Evolutionary conservation across 31 red algal species (phyloP).

Genomic region (Asparagopsis taxiformis): DNA sequence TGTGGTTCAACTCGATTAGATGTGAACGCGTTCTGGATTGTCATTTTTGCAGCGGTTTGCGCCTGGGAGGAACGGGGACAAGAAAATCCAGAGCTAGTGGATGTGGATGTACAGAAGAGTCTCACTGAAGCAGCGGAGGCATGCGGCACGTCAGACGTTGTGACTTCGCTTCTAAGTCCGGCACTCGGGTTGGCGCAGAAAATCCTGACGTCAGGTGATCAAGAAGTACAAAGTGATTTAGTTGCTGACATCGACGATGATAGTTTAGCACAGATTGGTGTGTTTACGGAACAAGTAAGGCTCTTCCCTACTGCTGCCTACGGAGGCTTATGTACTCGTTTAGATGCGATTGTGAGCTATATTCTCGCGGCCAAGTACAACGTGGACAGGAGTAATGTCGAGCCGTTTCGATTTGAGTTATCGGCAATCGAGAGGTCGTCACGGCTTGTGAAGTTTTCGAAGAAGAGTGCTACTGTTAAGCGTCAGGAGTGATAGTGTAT

Average conservation of each 20-base stretch:
- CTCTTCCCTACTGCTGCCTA: slow-evolving; percentile 45
- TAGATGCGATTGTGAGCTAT: slow-evolving; percentile 50
- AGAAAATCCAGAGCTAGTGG: slow-evolving; percentile 50
- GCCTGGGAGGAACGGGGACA: slow-evolving; percentile 79
- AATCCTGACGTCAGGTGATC: slow-evolving; percentile 49
- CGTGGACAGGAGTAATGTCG: not conserved
- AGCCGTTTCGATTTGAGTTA: slow-evolving; percentile 47
- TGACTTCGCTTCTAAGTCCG: slow-evolving; percentile 31
- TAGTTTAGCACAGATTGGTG: slow-evolving; percentile 18
- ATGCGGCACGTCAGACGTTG: slow-evolving; percentile 10
- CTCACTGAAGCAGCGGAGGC: slow-evolving; percentile 34
- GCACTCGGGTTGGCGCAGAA: slow-evolving; percentile 29
- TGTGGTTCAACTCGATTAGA: slow-evolving; percentile 40
- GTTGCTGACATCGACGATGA: slow-evolving; percentile 50
- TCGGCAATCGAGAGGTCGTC: slow-evolving; percentile 22
- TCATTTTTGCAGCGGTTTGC: slow-evolving; percentile 67
- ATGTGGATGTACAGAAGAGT: slow-evolving; percentile 66
- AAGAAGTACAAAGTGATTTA: slow-evolving; percentile 30
- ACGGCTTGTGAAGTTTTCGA: slow-evolving; percentile 29
- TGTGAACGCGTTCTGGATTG: slow-evolving; percentile 71
- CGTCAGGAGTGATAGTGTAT: not conserved
- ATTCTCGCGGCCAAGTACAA: slow-evolving; percentile 30
- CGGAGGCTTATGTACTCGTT: slow-evolving; percentile 27
- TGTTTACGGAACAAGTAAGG: slow-evolving; percentile 39
- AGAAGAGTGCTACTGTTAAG: slow-evolving; percentile 2